Evolutionary conservation across 2,329 filamentous ascomycete species (phyloP), one percentile per base, ranked within the genome.

Genomic region (Colletotrichum scovillei): DNA sequence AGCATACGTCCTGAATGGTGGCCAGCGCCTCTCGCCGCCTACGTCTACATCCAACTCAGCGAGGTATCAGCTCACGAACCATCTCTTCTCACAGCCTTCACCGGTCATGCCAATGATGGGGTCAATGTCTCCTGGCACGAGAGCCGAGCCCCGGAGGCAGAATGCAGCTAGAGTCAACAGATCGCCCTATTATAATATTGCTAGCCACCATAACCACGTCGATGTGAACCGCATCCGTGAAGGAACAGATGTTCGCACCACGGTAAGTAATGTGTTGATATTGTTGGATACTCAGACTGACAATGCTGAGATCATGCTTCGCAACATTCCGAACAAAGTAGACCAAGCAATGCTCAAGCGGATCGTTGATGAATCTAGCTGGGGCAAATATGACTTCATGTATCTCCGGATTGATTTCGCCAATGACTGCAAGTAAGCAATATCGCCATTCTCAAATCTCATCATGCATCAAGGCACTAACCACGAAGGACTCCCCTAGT

Each of bases 271-370:
- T 19, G 14, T 32, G 19, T 19, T 5, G 2, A 9, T n/a, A 24
- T 11, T 22, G 1, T 6, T 14, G 9, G 16, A 56, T 5, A 19
- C 3, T 19, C 30, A 24, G 12, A 28, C 73, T 74, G 12, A 74
- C 42, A n/a, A n/a, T 7, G 3, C 1, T n/a, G 72, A 95, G 92
- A 94, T 98, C 76, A 98, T 98, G 96, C 84, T 98, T 38, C 92
- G 96, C 52, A 98, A 98, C 81, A 96, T 98, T 58, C 96, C 96
- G 1, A 98, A 98, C 84, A 95, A 95, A 78, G 92, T 98, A 69
- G 91, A 95, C 78, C 91, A 95, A 82, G 85, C 88, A 0, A 92
- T 93, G 85, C 84, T 98, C 19, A 97, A 97, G 85, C 83, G 87
- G 0, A 92, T 97, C 69, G 87, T 98, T 16, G 94, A 98, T 78